A percentile compares a stretch with the other conserved stretches of the same genome.
phyloP scores from a whole-genome alignment of 345 rosid genomes.

The Mallotus nudiflorus region DNA sequence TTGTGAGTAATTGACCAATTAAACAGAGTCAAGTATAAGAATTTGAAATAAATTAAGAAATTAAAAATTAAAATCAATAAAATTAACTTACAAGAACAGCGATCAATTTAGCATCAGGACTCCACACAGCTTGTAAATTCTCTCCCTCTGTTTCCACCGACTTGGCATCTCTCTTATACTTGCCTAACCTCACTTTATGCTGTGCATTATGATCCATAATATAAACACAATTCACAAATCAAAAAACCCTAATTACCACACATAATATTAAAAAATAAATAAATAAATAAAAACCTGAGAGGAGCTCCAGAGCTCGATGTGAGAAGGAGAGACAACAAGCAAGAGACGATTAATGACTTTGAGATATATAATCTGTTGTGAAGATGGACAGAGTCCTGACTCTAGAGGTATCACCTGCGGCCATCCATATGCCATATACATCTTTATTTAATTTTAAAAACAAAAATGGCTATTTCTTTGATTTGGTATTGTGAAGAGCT shows the following conservation, averaged over 20 bases:
- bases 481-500: not conserved
- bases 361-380: slow-evolving; percentile 70
- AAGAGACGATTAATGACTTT: slow-evolving; percentile 61
- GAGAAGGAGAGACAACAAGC: slow-evolving; percentile 79
- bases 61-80: not conserved
- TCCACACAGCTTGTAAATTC: slow-evolving; percentile 88
- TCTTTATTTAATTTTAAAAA: slow-evolving; percentile 21
- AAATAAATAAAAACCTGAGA: slow-evolving; percentile 48
- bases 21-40: too few species aligned
- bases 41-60: too few species aligned
- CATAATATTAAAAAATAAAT: not conserved
- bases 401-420: slow-evolving; percentile 94
- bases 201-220: slow-evolving; percentile 24
- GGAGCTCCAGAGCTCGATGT: slow-evolving; percentile 87
- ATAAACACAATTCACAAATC: slow-evolving; percentile 4
- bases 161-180: slow-evolving; percentile 73
- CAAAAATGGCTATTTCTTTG: slow-evolving; percentile 12
- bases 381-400: slow-evolving; percentile 61
- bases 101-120: slow-evolving; percentile 78
- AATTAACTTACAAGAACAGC: slow-evolving; percentile 72
- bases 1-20: too few species aligned
- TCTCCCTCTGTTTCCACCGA: slow-evolving; percentile 81
- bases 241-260: slow-evolving; percentile 14
- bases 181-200: slow-evolving; percentile 92
- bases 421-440: slow-evolving; percentile 99